phyloP scores from a whole-genome alignment of 148 eudicot genomes.

The Rhododendron mucronatum region DNA sequence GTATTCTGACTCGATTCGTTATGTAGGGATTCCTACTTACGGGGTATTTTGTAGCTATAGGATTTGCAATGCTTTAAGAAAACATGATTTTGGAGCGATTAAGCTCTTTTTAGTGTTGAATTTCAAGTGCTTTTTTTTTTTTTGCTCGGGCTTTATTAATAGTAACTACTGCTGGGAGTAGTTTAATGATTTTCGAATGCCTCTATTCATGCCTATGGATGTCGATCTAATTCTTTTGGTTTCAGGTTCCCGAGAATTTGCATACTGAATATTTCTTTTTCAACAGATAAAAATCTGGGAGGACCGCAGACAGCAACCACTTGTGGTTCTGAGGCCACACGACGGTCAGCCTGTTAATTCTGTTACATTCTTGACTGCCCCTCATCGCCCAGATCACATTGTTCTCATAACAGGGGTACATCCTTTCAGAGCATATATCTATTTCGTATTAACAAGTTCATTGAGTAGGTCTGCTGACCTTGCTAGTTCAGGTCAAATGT shows the following conservation, averaged over 20 bases:
- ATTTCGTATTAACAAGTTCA: conserved; percentile 1
- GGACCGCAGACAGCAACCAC: conserved; percentile 74
- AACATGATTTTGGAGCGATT: background rate
- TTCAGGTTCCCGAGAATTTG: background rate
- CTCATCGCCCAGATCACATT: conserved; percentile 87
- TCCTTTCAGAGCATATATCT: background rate
- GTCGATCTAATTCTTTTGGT: conserved; percentile 1
- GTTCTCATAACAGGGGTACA: conserved; percentile 89
- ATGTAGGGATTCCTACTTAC: background rate
- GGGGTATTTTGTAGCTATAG: background rate
- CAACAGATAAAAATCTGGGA: conserved; percentile 95
- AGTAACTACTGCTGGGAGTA: background rate
- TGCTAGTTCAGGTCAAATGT: conserved; percentile 4
- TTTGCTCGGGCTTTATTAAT: background rate
- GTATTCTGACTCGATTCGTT: background rate
- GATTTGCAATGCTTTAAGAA: background rate
- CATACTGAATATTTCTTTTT: background rate
- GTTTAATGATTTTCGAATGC: background rate
- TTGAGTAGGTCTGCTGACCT: background rate
- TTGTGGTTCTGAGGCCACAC: conserved; percentile 80
- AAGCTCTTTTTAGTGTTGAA: background rate
- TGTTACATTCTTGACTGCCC: conserved; percentile 77
- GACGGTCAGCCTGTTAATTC: conserved; percentile 93
- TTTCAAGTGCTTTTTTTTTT: background rate
- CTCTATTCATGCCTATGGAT: background rate